phyloP scores from a whole-genome alignment of 495 filamentous ascomycete genomes.

The Neurospora sp. region DNA sequence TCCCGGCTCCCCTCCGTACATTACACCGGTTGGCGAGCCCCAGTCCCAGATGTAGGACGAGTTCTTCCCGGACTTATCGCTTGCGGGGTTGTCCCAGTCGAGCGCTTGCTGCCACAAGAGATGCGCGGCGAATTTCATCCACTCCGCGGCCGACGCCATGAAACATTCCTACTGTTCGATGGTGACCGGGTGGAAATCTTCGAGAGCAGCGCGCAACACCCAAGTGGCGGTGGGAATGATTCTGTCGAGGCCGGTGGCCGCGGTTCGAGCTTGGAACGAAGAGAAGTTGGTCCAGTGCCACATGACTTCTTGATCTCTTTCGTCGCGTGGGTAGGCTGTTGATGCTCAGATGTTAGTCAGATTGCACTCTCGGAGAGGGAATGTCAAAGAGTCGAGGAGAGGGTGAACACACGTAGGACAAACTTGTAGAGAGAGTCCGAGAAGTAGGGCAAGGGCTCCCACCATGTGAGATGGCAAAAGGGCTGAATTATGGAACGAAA shows the following conservation, averaged over 20 bases:
- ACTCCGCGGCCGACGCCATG: background rate
- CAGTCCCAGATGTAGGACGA: background rate
- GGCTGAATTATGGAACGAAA: background rate
- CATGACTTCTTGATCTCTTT: background rate
- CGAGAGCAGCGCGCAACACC: background rate
- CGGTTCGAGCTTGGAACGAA: background rate
- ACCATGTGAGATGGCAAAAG: background rate
- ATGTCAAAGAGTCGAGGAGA: background rate
- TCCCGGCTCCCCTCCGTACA: background rate
- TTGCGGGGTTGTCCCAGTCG: background rate
- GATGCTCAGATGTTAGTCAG: background rate
- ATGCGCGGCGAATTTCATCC: background rate
- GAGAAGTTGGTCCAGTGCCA: background rate
- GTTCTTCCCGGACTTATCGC: background rate
- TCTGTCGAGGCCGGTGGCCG: background rate
- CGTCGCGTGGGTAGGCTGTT: background rate
- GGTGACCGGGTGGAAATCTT: slow-evolving; percentile 1
- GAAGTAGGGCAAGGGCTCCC: background rate
- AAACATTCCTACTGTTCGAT: slow-evolving; percentile 1
- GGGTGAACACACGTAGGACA: background rate
- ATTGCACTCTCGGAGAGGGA: background rate
- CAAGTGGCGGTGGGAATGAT: background rate
- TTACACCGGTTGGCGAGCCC: background rate
- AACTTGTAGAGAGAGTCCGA: background rate
- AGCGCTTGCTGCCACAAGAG: background rate